Evolutionary conservation across 202 grass and related monocot genomes (phyloP).

Genomic region (Panicum hallii): DNA sequence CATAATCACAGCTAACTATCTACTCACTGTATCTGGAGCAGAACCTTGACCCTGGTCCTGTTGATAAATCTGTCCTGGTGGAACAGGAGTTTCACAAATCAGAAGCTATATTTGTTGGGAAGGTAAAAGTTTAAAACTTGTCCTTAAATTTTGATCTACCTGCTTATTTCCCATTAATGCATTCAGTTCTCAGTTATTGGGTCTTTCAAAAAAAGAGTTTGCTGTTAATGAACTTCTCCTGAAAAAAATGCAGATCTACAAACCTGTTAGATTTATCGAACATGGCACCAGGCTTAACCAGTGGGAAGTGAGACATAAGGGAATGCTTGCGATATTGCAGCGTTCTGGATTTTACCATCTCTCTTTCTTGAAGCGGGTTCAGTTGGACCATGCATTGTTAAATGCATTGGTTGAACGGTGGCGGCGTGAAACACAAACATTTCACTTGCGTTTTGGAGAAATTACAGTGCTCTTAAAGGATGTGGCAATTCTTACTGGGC

Average conservation of each 20-base stretch:
- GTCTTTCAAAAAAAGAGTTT: background rate
- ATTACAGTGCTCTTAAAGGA: slow-evolving; percentile 68
- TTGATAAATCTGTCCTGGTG: slow-evolving; percentile 58
- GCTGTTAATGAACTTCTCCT: background rate
- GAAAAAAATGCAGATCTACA: slow-evolving; percentile 46
- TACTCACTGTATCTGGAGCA: slow-evolving; percentile 31
- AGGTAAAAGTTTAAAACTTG: slow-evolving; percentile 35
- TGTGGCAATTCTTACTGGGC: slow-evolving; percentile 56
- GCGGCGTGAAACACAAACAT: slow-evolving; percentile 67
- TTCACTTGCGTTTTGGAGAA: slow-evolving; percentile 62
- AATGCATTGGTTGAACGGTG: slow-evolving; percentile 68
- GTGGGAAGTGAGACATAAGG: slow-evolving; percentile 52
- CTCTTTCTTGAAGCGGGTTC: slow-evolving; percentile 56
- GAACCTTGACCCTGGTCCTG: slow-evolving; percentile 50
- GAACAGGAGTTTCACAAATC: slow-evolving; percentile 59
- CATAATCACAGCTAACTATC: background rate
- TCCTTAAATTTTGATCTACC: slow-evolving; percentile 1
- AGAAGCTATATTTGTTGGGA: slow-evolving; percentile 51
- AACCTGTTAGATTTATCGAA: slow-evolving; percentile 63
- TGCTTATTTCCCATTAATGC: background rate
- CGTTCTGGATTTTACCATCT: slow-evolving; percentile 58
- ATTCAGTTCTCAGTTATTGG: background rate
- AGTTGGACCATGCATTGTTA: slow-evolving; percentile 60
- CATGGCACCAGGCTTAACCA: slow-evolving; percentile 60
- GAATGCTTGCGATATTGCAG: slow-evolving; percentile 44